Base-by-base conservation (phyloP, 306 rosid species). In the Corylus americana region DNA sequence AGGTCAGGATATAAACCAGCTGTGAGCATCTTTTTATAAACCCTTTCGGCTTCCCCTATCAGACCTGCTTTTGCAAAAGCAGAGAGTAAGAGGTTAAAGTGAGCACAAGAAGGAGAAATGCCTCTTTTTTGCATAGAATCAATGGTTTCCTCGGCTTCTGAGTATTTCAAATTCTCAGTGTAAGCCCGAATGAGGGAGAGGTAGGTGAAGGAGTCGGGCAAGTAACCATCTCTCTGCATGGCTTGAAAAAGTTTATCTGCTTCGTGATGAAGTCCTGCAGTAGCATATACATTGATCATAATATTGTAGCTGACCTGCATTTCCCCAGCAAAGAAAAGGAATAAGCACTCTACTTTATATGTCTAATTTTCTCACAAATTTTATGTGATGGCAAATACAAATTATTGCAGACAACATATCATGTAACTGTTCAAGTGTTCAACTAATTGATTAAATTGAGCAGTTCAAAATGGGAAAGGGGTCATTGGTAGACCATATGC, bases 301-400 rank as follows among this genome's bases (percentile, higher is more conserved):
- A 94, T 92, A 49, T 94, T 88, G 85, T 89, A 94, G 86, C 98
- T 87, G 69, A 92, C 90, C 98, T 94, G 97, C 83, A 85, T 73
- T 90, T 80, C 73, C 77, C 70, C 73, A 64, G 51, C 42, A 72
- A 78, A 55, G 53, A 62, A 57, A 66, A 85, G 70, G 49, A 73
- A 73, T 47, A 45, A 82, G 77, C 87, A 77, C 62, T 62, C 31
- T 61, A 69, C 48, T 49, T 50, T 55, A 69, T 70, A 64, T 74
- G 70, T 51, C 76, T 62, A 55, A 39, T 37, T 14, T 66, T 37
- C 55, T 73, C 50, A 31, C 27, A 55, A 47, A 70, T 63, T 75
- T 18, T 27, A 61, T 25, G 37, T 25, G 37, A 50, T 25, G 68
- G 29, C 77, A 70, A 44, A 77, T 71, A 79, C 31, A 20, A 76